These are phyloP conservation scores for Mycena belliarum DNA, from an alignment of 768 basidiomycete species.

Conservation along the genomic window DNA sequence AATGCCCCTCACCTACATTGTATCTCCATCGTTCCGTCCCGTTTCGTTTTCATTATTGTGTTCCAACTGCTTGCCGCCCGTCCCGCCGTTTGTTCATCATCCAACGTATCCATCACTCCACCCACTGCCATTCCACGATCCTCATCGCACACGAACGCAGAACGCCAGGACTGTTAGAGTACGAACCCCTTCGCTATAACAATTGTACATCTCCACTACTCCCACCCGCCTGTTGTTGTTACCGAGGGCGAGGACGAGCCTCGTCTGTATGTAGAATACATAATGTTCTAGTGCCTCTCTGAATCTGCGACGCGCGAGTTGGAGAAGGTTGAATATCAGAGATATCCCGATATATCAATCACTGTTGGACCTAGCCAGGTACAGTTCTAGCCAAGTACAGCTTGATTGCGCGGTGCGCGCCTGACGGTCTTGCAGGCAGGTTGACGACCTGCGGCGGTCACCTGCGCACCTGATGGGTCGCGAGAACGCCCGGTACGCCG, in stretches of 20 bases:
- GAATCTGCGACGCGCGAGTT: too few relatives aligned
- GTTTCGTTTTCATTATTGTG: neutral
- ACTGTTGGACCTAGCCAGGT: too few relatives aligned
- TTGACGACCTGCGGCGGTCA: too few relatives aligned
- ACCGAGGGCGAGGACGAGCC: neutral
- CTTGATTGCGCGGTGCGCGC: too few relatives aligned
- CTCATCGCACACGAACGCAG: neutral
- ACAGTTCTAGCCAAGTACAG: too few relatives aligned
- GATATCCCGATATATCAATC: too few relatives aligned
- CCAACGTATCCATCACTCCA: neutral
- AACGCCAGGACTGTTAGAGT: conserved; percentile 2
- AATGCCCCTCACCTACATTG: conserved; percentile 11
- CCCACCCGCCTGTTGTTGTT: neutral
- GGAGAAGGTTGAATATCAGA: too few relatives aligned
- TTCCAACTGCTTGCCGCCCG: conserved; percentile 2
- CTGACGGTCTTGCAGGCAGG: neutral
- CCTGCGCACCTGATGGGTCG: neutral
- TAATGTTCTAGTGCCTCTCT: too few relatives aligned
- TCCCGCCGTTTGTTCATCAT: neutral
- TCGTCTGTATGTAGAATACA: neutral
- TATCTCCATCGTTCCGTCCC: neutral
- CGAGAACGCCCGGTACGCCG: neutral
- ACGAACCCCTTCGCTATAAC: neutral
- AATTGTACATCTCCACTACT: conserved; percentile 16
- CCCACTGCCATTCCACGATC: neutral